Evolutionary conservation across 176 grass and related monocot genomes (phyloP).

Genomic region (Aegilops bicornis): DNA sequence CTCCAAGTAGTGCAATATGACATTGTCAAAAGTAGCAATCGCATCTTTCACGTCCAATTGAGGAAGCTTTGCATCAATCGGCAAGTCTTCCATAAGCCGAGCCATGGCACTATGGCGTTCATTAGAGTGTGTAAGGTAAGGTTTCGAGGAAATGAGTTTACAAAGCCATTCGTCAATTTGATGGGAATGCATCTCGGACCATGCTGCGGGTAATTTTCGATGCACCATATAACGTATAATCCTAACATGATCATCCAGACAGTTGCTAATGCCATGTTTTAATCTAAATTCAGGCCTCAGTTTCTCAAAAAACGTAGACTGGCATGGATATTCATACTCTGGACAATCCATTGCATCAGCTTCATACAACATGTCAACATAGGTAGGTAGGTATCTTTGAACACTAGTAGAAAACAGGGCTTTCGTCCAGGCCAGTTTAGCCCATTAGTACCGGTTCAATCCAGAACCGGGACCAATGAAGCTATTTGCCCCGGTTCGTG

Average conservation of each 20-base stretch:
- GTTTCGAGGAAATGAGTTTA: background rate
- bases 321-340: background rate
- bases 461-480: too few relatives aligned
- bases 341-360: too few relatives aligned
- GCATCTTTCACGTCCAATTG: background rate
- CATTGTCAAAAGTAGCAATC: background rate
- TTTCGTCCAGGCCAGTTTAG: too few relatives aligned
- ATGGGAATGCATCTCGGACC: background rate
- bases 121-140: background rate
- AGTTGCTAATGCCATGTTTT: conserved; percentile 6
- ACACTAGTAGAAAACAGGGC: too few relatives aligned
- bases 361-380: too few relatives aligned
- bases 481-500: too few relatives aligned
- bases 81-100: background rate
- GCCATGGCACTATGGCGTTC: background rate
- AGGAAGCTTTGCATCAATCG: background rate
- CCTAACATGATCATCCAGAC: background rate
- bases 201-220: background rate
- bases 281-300: conserved; percentile 19
- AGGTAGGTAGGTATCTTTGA: too few relatives aligned
- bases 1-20: background rate
- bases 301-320: background rate
- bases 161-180: background rate
- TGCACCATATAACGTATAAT: background rate
- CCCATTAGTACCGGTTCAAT: too few relatives aligned